phyloP scores from a whole-genome alignment of 257 asterid genomes.

The Forsythia viridissima region DNA sequence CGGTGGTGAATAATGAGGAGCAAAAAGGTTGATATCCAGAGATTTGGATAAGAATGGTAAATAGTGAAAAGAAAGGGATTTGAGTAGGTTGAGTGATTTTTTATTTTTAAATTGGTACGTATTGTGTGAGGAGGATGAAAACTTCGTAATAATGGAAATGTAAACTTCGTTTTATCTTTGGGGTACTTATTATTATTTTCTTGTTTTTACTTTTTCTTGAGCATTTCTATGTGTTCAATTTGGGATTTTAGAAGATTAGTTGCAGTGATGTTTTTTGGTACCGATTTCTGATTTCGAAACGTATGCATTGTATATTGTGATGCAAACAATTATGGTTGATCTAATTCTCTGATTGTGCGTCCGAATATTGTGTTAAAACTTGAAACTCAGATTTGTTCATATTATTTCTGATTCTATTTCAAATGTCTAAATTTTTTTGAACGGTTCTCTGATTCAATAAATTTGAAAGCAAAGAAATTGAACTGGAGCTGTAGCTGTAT shows the following conservation, averaged over 20 bases:
- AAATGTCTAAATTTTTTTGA: neutral
- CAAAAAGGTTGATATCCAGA: too few relatives aligned
- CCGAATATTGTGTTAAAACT: neutral
- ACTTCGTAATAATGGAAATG: too few relatives aligned
- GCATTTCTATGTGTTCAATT: neutral
- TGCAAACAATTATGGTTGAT: neutral
- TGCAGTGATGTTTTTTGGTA: neutral
- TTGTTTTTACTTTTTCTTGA: too few relatives aligned
- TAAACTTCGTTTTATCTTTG: too few relatives aligned
- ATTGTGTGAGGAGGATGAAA: too few relatives aligned
- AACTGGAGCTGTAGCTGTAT: neutral
- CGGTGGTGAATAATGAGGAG: too few relatives aligned
- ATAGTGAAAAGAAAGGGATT: too few relatives aligned
- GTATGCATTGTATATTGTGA: neutral
- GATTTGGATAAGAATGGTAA: too few relatives aligned
- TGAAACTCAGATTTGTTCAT: neutral
- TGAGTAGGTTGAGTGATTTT: too few relatives aligned
- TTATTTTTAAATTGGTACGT: too few relatives aligned
- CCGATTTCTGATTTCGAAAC: neutral
- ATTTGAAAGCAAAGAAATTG: neutral
- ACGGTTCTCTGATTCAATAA: neutral
- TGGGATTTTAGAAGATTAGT: neutral
- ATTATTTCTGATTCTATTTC: neutral
- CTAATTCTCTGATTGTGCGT: neutral
- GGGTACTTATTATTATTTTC: neutral